phyloP scores from a whole-genome alignment of 1,284 basidiomycete species.

The Vanrija sp. region DNA sequence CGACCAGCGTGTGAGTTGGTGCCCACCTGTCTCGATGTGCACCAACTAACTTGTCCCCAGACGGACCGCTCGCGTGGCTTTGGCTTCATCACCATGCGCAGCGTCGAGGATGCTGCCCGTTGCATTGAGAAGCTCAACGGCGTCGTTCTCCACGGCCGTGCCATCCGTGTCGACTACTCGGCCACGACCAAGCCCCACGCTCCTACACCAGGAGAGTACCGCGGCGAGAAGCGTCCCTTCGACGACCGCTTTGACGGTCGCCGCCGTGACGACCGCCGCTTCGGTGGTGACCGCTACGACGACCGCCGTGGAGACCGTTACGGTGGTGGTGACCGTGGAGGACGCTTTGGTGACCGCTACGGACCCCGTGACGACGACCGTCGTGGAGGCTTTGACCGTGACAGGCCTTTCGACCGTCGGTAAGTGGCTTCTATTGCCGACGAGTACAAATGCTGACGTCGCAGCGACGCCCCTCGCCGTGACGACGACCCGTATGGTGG shows the following conservation, averaged over 20 bases:
- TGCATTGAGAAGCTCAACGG: constrained; percentile 92
- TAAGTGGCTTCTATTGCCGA: background rate
- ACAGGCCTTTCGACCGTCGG: too few species aligned
- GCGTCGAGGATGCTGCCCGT: constrained; percentile 75
- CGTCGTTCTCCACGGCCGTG: constrained; percentile 86
- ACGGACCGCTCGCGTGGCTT: constrained; percentile 95
- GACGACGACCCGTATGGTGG: constrained; percentile 38
- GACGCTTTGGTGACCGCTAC: constrained; percentile 3
- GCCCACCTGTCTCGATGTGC: background rate
- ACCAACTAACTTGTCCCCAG: constrained; percentile 49
- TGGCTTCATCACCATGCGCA: constrained; percentile 92
- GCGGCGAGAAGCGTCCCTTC: constrained; percentile 75
- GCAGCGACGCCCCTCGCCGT: constrained; percentile 15
- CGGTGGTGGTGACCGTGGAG: constrained; percentile 44
- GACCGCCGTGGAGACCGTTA: constrained; percentile 27
- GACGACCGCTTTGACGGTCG: constrained; percentile 46
- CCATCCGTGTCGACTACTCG: constrained; percentile 94
- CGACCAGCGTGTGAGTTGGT: constrained; percentile 77
- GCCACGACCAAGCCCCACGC: constrained; percentile 89
- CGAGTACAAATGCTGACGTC: constrained; percentile 45
- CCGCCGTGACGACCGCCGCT: constrained; percentile 31
- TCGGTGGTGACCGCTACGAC: constrained; percentile 23
- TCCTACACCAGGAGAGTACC: constrained; percentile 96
- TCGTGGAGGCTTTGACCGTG: constrained; percentile 24
- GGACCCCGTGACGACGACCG: constrained; percentile 44